Percentiles rank a stretch among this genome's conserved stretches.
These are phyloP conservation scores for Entophlyctis helioformis DNA, from an alignment of 192 early-diverging fungal genomes.

Conservation along the genomic window DNA sequence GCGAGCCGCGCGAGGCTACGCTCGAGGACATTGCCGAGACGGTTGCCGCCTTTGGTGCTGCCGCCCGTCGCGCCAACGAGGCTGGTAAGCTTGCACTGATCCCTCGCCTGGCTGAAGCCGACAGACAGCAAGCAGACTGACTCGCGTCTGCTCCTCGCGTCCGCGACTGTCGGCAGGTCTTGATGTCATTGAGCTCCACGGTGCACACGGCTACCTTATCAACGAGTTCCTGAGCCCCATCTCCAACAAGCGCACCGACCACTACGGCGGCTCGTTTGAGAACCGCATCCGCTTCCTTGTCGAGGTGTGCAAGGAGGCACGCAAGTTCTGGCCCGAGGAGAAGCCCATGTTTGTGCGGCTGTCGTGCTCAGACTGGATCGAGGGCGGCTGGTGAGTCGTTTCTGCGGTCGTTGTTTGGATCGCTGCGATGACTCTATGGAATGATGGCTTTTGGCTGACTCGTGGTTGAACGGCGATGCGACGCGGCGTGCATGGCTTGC, in stretches of 20 bases:
- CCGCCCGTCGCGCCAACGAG: slow-evolving; percentile 55
- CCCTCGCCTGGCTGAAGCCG: too few relatives aligned
- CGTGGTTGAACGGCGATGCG: too few relatives aligned
- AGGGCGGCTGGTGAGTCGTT: slow-evolving; percentile 60
- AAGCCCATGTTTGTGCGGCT: slow-evolving; percentile 80
- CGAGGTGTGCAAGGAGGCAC: slow-evolving; percentile 34
- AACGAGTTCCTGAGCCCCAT: slow-evolving; percentile 73
- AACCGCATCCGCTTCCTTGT: slow-evolving; percentile 53
- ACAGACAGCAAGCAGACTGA: too few relatives aligned
- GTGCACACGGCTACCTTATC: slow-evolving; percentile 85
- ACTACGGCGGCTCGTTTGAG: slow-evolving; percentile 82
- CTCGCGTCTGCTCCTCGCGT: too few relatives aligned
- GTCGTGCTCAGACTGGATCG: slow-evolving; percentile 62
- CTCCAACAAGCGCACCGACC: slow-evolving; percentile 74
- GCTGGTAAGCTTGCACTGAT: too few relatives aligned
- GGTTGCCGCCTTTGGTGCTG: slow-evolving; percentile 43
- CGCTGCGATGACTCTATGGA: not conserved
- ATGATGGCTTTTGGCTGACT: not conserved
- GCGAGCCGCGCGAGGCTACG: slow-evolving; percentile 35
- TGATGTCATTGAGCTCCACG: slow-evolving; percentile 84
- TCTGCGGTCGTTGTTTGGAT: slow-evolving; percentile 10
- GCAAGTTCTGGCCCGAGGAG: slow-evolving; percentile 60
- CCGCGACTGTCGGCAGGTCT: too few relatives aligned
- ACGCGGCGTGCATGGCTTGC: too few relatives aligned
- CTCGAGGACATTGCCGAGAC: slow-evolving; percentile 40